phyloP scores from a whole-genome alignment of 345 rosid genomes.

The Aethionema arabicum region DNA sequence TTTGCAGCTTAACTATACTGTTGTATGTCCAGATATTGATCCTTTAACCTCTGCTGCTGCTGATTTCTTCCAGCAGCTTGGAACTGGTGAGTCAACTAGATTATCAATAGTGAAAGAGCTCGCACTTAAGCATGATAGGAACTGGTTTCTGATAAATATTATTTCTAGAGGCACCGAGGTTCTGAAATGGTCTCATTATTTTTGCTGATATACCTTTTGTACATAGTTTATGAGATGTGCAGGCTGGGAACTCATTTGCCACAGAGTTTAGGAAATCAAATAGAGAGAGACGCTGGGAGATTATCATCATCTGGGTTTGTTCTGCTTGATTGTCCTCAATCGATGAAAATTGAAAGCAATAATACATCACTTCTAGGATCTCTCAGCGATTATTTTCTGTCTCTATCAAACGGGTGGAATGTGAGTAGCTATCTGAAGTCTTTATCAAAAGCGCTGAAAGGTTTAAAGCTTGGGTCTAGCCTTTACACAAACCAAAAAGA shows the following conservation, averaged over 20 bases:
- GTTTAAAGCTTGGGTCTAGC: constrained; percentile 65
- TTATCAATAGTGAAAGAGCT: constrained; percentile 17
- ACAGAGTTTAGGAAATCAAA: constrained; percentile 73
- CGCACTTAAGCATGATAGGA: constrained; percentile 11
- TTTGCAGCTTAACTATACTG: constrained; percentile 75
- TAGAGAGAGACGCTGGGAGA: constrained; percentile 79
- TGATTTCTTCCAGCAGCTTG: constrained; percentile 97
- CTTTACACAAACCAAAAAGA: constrained; percentile 75
- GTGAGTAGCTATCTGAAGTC: constrained; percentile 92
- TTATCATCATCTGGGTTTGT: constrained; percentile 74
- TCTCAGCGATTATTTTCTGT: constrained; percentile 93
- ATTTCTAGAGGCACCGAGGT: constrained; percentile 4
- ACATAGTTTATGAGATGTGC: constrained; percentile 89
- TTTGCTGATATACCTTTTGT: constrained; percentile 21
- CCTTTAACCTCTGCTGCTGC: constrained; percentile 88
- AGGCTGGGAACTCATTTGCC: constrained; percentile 93
- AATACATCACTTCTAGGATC: constrained; percentile 93
- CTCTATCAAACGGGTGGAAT: constrained; percentile 99
- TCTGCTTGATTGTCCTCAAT: constrained; percentile 91
- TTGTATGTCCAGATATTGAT: constrained; percentile 94
- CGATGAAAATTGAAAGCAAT: constrained; percentile 96
- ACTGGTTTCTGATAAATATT: constrained; percentile 11
- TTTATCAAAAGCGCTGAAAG: constrained; percentile 81
- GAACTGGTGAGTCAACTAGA: constrained; percentile 65
- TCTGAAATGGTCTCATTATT: constrained; percentile 12